Evolutionary conservation across 1,284 basidiomycete species (phyloP).

Genomic region (Phylloboletellus chloephorus): DNA sequence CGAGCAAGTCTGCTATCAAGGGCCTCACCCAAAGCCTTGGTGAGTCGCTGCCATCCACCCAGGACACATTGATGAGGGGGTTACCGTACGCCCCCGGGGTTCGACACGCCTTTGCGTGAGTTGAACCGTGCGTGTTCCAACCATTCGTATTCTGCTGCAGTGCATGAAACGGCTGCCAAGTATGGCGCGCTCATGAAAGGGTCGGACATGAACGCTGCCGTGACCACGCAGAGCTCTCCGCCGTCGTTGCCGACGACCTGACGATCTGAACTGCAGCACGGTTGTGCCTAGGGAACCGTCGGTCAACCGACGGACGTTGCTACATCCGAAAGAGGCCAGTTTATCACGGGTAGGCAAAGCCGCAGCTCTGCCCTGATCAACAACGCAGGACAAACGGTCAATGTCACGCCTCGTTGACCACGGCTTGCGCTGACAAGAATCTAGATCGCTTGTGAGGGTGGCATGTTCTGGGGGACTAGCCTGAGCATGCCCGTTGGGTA

Average conservation of each 20-base stretch:
- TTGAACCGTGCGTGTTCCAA: neutral
- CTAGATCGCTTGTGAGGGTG: constrained; percentile 7
- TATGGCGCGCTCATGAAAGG: constrained; percentile 2
- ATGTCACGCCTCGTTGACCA: neutral
- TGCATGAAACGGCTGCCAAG: constrained; percentile 2
- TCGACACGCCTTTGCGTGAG: constrained; percentile 6
- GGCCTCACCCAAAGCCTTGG: constrained; percentile 9
- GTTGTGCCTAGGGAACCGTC: constrained; percentile 7
- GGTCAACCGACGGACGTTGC: constrained; percentile 7
- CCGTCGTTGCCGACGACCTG: neutral
- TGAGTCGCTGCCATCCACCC: neutral
- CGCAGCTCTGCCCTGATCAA: neutral
- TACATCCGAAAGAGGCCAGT: constrained; percentile 4
- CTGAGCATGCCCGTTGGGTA: too few species aligned
- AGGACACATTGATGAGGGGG: neutral
- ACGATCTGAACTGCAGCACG: neutral
- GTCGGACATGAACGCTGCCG: constrained; percentile 1
- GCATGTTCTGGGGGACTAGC: constrained; percentile 1
- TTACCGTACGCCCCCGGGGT: constrained; percentile 6
- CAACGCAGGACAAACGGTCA: constrained; percentile 7
- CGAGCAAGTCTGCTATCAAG: constrained; percentile 9
- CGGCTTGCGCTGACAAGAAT: neutral
- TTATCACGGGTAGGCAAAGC: constrained; percentile 4
- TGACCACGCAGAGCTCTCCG: neutral
- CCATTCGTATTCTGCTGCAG: neutral